A percentile compares a stretch with the other conserved stretches of the same genome.
Conservation (phyloP, 1,139 yeast genomes). For the Candida mesenterica region DNA sequence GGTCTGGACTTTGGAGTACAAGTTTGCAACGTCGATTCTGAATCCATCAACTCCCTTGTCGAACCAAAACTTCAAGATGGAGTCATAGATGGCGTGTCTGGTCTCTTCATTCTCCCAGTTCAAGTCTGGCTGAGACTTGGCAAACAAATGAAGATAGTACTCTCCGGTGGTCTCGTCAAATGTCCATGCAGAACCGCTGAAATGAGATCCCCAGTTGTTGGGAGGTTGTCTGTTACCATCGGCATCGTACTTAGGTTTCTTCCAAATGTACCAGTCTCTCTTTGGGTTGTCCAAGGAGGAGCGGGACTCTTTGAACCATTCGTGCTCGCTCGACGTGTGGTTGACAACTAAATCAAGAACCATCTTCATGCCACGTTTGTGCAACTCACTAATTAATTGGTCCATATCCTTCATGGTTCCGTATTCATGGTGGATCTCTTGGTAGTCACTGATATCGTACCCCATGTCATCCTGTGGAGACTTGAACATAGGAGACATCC, state of each 20-base stretch:
- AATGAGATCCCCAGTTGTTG: slow-evolving; percentile 54
- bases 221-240: slow-evolving; percentile 53
- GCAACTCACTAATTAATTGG: slow-evolving; percentile 44
- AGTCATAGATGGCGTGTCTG: slow-evolving; percentile 50
- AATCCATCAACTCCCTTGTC: slow-evolving; percentile 59
- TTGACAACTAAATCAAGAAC: slow-evolving; percentile 58
- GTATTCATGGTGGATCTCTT: slow-evolving; percentile 49
- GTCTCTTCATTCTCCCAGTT: slow-evolving; percentile 58
- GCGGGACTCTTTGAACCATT: slow-evolving; percentile 57
- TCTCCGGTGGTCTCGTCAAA: slow-evolving; percentile 52
- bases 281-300: slow-evolving; percentile 51
- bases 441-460: slow-evolving; percentile 56
- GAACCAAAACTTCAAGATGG: slow-evolving; percentile 53
- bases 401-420: slow-evolving; percentile 56
- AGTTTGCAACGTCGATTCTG: slow-evolving; percentile 54
- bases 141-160: slow-evolving; percentile 54
- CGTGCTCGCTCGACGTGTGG: slow-evolving; percentile 56
- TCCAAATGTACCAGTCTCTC: slow-evolving; percentile 65
- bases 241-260: slow-evolving; percentile 44
- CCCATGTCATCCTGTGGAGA: slow-evolving; percentile 67
- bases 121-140: slow-evolving; percentile 54
- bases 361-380: slow-evolving; percentile 49
- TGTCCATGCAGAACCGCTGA: slow-evolving; percentile 57
- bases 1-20: slow-evolving; percentile 49
- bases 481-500: slow-evolving; percentile 60